Percentiles rank a stretch among this genome's conserved stretches.
phyloP scores from a whole-genome alignment of 345 rosid species.

The Brassica carinata region DNA sequence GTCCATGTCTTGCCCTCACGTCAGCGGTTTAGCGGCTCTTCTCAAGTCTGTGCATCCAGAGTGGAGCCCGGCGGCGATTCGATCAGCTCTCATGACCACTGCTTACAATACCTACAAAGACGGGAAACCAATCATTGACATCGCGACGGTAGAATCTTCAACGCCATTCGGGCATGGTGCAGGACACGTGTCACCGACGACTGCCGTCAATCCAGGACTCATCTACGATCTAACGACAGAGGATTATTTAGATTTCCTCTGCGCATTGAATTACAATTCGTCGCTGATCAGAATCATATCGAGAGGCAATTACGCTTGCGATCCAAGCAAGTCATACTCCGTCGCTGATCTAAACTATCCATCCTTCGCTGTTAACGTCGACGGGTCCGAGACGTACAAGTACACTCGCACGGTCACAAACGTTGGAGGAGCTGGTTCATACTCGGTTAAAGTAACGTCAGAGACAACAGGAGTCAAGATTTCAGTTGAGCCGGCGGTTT shows the following conservation, averaged over 20 bases:
- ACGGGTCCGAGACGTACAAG: too few species aligned
- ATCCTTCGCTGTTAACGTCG: too few species aligned
- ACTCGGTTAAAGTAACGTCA: too few species aligned
- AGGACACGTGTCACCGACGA: constrained; percentile 34
- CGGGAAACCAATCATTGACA: constrained; percentile 55
- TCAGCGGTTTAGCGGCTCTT: constrained; percentile 73
- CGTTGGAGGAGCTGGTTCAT: too few species aligned
- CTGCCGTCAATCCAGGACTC: constrained; percentile 77
- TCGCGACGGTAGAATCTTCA: constrained; percentile 60
- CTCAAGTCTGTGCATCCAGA: constrained; percentile 70
- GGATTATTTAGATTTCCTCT: constrained; percentile 72
- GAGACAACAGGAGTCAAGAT: too few species aligned
- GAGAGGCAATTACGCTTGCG: constrained; percentile 54
- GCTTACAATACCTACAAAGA: constrained; percentile 40
- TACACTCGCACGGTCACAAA: too few species aligned
- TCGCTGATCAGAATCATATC: constrained; percentile 50
- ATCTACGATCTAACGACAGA: constrained; percentile 64
- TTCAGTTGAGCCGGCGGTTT: too few species aligned
- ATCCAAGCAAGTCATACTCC: constrained; percentile 47
- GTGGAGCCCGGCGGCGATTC: constrained; percentile 86
- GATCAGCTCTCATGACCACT: constrained; percentile 92
- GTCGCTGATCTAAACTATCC: constrained; percentile 67
- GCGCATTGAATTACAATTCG: constrained; percentile 65
- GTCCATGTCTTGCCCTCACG: not conserved
- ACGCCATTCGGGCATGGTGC: constrained; percentile 83